These are phyloP conservation scores for Dothiorella sarmentorum DNA, from an alignment of 2,329 filamentous ascomycete genomes.

Conservation along the genomic window DNA sequence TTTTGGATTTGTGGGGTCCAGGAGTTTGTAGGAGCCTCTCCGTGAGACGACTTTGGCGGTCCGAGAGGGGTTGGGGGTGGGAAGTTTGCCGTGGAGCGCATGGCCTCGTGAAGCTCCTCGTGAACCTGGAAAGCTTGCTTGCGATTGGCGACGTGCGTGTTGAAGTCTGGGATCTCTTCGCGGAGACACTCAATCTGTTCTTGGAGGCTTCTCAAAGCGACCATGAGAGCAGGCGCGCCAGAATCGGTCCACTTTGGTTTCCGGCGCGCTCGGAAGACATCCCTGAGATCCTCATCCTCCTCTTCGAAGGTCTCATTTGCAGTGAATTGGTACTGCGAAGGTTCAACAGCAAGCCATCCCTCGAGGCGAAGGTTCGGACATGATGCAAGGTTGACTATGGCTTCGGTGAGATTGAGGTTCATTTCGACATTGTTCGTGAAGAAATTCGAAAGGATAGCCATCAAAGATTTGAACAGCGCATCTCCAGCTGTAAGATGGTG, in stretches of 20 bases:
- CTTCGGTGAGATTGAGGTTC: conserved; percentile 82
- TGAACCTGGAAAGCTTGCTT: conserved; percentile 50
- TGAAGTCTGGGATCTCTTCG: conserved; percentile 44
- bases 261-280: conserved; percentile 35
- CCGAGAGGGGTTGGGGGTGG: conserved; percentile 26
- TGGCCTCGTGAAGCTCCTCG: conserved; percentile 43
- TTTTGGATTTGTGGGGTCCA: conserved; percentile 36
- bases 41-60: not conserved
- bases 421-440: conserved; percentile 88
- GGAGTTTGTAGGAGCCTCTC: conserved; percentile 25
- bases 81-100: conserved; percentile 26
- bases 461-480: conserved; percentile 50
- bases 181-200: conserved; percentile 43
- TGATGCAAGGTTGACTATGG: conserved; percentile 74
- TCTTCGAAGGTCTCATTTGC: conserved; percentile 20
- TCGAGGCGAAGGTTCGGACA: conserved; percentile 84
- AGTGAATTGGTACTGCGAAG: conserved; percentile 44
- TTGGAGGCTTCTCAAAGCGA: conserved; percentile 41
- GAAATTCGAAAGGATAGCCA: conserved; percentile 69
- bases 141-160: conserved; percentile 46
- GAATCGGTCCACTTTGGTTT: conserved; percentile 36
- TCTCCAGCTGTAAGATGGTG: conserved; percentile 60
- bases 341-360: conserved; percentile 81
- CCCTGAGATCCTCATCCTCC: conserved; percentile 30
- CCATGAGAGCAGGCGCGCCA: conserved; percentile 40